Base-by-base conservation (phyloP, 176 grass and related monocot genomes). In the Cymbopogon citratus region DNA sequence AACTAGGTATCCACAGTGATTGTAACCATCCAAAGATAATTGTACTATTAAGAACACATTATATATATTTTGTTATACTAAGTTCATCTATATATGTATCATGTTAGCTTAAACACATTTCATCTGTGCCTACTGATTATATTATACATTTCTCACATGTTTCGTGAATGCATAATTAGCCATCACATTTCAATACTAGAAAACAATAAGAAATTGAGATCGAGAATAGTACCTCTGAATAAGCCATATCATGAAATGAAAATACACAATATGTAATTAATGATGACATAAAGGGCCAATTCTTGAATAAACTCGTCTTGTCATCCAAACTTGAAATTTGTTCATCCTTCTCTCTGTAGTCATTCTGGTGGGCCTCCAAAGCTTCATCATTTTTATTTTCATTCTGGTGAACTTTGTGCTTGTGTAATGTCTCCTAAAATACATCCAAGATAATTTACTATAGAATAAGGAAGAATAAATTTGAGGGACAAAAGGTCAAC, bases 271-370 rank as follows among this genome's bases (percentile, higher is more conserved):
- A 97, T 56, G 89, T 18, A 71, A 97, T 87, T 85, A 97, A 85
- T 13, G 95, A 94, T 78, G 95, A 97, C 83, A 97, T 97, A 64
- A 97, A 70, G 81, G 95, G 88, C 95, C 95, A 92, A 73, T 97
- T 97, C 49, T 81, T 97, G n/a, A 97, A 87, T 87, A 97, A 78
- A 84, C 69, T 94, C 70, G 88, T 82, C 78, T 91, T 91, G 10
- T 49, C 56, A 46, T 69, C 44, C 44, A 11, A 73, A 40, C 24
- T 84, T 39, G 88, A 64, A 60, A 21, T 83, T 80, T 87, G 68
- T 74, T 90, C 73, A 24, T 23, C 63, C n/a, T 78, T 73, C 24
- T 71, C 88, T 68, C 86, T 86, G 13, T 38, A 18, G 67, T 78
- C 84, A 79, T 54, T 76, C n/a, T 81, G 56, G 64, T 63, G 65